Conservation (phyloP, 148 eudicot genomes). For the Diospyros kaki region DNA sequence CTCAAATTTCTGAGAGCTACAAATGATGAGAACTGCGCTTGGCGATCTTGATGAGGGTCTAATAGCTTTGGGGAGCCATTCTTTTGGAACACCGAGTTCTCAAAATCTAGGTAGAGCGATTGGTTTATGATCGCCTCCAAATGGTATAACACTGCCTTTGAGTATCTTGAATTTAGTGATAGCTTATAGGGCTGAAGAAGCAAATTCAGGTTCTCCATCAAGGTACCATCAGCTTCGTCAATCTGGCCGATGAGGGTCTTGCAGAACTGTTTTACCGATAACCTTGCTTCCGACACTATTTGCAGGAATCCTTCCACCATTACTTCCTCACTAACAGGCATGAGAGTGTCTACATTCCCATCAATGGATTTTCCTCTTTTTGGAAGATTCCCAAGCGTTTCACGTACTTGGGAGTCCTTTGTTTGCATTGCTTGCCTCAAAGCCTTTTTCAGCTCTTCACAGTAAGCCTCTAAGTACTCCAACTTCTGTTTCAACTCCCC, state of each 20-base stretch:
- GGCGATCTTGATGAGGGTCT: conserved; percentile 62
- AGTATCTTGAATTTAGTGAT: conserved; percentile 53
- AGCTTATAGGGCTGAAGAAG: conserved; percentile 68
- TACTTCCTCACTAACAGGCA: conserved; percentile 75
- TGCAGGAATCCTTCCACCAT: conserved; percentile 95
- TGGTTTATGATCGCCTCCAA: conserved; percentile 83
- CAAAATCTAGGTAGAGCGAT: conserved; percentile 74
- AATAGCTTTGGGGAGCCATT: conserved; percentile 71
- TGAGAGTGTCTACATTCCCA: conserved; percentile 24
- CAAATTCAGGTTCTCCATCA: conserved; percentile 50
- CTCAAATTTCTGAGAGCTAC: conserved; percentile 68
- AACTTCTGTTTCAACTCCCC: conserved; percentile 67
- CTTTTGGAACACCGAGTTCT: conserved; percentile 72
- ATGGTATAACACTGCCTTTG: conserved; percentile 65
- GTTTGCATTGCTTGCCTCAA: conserved; percentile 44
- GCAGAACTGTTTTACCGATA: conserved; percentile 82
- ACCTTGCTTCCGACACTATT: conserved; percentile 78
- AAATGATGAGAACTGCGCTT: conserved; percentile 62
- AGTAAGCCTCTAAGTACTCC: conserved; percentile 62
- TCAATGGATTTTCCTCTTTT: conserved; percentile 25
- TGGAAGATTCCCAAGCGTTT: conserved; percentile 20
- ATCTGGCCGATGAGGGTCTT: conserved; percentile 57
- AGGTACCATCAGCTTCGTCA: conserved; percentile 54
- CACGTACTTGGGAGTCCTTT: conserved; percentile 20
- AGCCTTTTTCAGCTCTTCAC: conserved; percentile 81